Percentiles rank a stretch among this genome's conserved stretches.
Evolutionary conservation across 192 early-diverging fungal genomes (phyloP).

Genomic region (Entomortierella parvispora): DNA sequence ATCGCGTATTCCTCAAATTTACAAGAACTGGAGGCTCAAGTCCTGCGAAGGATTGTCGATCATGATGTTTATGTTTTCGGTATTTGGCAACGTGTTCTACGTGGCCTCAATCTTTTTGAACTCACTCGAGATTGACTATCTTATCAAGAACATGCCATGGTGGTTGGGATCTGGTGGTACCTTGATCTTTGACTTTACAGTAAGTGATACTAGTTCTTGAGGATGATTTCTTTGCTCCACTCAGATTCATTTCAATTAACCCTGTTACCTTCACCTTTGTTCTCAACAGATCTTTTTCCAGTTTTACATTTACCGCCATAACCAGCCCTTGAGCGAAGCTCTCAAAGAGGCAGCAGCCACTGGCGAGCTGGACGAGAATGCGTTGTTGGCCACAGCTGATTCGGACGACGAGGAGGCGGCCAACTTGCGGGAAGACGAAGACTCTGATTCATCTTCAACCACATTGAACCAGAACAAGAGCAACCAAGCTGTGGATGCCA

Average conservation of each 20-base stretch:
- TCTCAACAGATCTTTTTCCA: slow-evolving; percentile 70
- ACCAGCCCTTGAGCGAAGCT: slow-evolving; percentile 37
- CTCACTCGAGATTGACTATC: slow-evolving; percentile 70
- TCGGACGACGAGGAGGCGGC: slow-evolving; percentile 1
- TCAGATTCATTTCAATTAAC: neutral
- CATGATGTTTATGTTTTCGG: slow-evolving; percentile 85
- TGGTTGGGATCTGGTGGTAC: slow-evolving; percentile 80
- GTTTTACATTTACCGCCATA: slow-evolving; percentile 66
- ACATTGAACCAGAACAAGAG: too few species aligned
- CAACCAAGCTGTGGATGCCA: too few species aligned
- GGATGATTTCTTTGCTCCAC: neutral
- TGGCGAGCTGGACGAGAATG: slow-evolving; percentile 40
- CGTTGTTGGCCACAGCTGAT: slow-evolving; percentile 28
- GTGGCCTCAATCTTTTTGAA: slow-evolving; percentile 80
- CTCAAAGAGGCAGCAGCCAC: slow-evolving; percentile 45
- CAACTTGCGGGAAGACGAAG: neutral
- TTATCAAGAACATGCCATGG: slow-evolving; percentile 81
- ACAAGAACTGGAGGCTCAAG: slow-evolving; percentile 77
- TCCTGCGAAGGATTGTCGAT: slow-evolving; percentile 83
- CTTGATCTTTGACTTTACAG: slow-evolving; percentile 76
- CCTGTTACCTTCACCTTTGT: slow-evolving; percentile 4
- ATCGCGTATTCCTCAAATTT: slow-evolving; percentile 84
- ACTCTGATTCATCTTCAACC: neutral
- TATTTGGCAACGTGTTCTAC: slow-evolving; percentile 79
- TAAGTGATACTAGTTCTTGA: slow-evolving; percentile 40